Percentiles rank a stretch among this genome's conserved stretches.
Evolutionary conservation across 805 yeast genomes (phyloP).

Genomic region (Suhomyces sp.): DNA sequence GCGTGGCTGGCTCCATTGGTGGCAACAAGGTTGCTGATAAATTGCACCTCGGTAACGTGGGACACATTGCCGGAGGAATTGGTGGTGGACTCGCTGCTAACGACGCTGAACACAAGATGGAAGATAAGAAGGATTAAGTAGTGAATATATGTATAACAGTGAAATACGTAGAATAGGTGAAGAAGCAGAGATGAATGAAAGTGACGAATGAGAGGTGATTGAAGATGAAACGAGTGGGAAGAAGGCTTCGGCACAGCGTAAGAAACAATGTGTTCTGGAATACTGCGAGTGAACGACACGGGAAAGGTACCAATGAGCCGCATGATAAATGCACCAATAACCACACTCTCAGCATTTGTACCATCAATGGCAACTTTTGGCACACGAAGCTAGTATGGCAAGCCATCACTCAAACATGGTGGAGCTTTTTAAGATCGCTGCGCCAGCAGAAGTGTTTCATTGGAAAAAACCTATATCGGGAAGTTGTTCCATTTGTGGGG

Average conservation of each 20-base stretch:
- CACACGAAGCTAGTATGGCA: background rate
- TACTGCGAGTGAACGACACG: background rate
- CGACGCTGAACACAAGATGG: constrained; percentile 32
- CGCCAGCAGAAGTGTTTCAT: background rate
- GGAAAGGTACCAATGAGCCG: background rate
- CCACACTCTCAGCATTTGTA: no score
- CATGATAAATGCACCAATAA: background rate
- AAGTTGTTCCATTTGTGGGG: background rate
- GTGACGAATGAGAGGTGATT: background rate
- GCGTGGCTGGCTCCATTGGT: constrained; percentile 37
- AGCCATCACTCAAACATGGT: background rate
- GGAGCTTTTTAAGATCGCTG: background rate
- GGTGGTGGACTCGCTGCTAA: constrained; percentile 34
- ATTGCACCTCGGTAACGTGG: constrained; percentile 27
- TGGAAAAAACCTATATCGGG: background rate
- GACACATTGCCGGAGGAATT: constrained; percentile 33
- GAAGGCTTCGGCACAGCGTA: background rate
- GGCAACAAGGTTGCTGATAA: constrained; percentile 39
- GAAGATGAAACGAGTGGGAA: background rate
- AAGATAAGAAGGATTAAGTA: constrained; percentile 11
- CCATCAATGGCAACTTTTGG: background rate
- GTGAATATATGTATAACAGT: background rate
- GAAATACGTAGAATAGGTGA: background rate
- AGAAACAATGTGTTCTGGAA: background rate
- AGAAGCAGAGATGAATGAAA: no score